Base-by-base conservation (phyloP, 2,329 filamentous ascomycete genomes). In the Alternaria incomplexa region DNA sequence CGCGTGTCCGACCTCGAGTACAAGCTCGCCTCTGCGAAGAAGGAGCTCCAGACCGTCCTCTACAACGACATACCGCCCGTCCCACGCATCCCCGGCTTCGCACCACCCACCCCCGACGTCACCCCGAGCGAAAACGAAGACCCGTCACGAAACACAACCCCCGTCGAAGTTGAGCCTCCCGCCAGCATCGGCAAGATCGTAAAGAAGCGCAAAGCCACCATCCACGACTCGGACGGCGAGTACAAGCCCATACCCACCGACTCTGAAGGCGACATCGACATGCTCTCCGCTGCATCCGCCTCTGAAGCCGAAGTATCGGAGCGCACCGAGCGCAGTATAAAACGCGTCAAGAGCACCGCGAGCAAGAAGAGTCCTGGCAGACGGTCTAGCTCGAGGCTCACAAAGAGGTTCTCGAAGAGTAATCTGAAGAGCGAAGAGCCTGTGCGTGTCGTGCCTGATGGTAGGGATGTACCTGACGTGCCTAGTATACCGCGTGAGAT, bases 1-100 rank as follows among this genome's bases (percentile, higher is more conserved):
- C 83, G 86, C 56, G 87, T 90, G 28, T 88, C 86, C 66, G 84
- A 89, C 66, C 82, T 90, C 12, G 88, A 90, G 68, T 74, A 80
- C 12, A 88, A 89, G 72, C 82, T 90, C 28, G 80, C 85, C 15
- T 81, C 82, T 36, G 87, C 87, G 9, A 82, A 86, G 32, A 82
- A 82, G 52, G 85, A 90, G 74, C 81, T 90, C 23, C 80, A 82
- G 30, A 79, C 84, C 6, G 80, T 85, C 43, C 77, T 86, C 15
- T 61, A 63, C 22, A 81, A 84, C 25, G 81, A 85, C 40, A 73
- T 78, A 7, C 78, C 79, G 6, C 79, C 81, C 1, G 66, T 78
- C 17, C 81, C 81, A 0, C 72, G 77, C 13, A 53, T 83, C 28
- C 76, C 76, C 20, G 70, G 70, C 47, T 66, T 77, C 22, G 59